These are phyloP conservation scores for Botrytis elliptica DNA, from an alignment of 2,329 filamentous ascomycete species.

Conservation along the genomic window DNA sequence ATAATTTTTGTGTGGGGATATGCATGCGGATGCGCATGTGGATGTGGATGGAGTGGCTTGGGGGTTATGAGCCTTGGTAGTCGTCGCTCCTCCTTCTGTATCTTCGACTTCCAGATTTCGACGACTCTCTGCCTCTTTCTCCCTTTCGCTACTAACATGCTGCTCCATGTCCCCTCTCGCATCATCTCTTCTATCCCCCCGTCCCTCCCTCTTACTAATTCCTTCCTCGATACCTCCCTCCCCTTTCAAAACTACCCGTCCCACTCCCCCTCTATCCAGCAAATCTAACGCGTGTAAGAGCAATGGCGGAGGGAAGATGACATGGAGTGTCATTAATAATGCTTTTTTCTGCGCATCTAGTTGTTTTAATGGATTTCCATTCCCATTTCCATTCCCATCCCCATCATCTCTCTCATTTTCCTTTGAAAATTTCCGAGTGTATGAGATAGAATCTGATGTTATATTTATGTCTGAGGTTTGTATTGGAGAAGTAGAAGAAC, in stretches of 20 bases:
- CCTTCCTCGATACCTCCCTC: not conserved
- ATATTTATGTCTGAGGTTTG: not conserved
- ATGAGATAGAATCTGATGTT: too few relatives aligned
- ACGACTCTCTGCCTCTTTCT: too few relatives aligned
- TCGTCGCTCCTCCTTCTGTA: not conserved
- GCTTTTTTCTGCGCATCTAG: slow-evolving; percentile 39
- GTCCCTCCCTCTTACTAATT: slow-evolving; percentile 18
- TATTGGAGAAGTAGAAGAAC: not conserved
- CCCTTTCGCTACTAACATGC: slow-evolving; percentile 20
- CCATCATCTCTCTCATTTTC: slow-evolving; percentile 11
- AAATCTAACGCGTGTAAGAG: slow-evolving; percentile 85
- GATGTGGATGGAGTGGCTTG: too few relatives aligned
- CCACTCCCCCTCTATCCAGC: slow-evolving; percentile 74
- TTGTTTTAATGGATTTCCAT: slow-evolving; percentile 24
- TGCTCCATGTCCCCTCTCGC: slow-evolving; percentile 6
- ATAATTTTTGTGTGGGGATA: not conserved
- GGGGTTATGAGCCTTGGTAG: fast-evolving
- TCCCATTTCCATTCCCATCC: not conserved
- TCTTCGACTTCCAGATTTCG: too few relatives aligned
- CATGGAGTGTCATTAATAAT: slow-evolving; percentile 61
- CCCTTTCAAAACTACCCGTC: slow-evolving; percentile 46
- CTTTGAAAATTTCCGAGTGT: not conserved
- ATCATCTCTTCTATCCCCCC: not conserved
- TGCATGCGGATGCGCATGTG: too few relatives aligned
- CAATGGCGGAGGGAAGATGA: slow-evolving; percentile 71